A percentile compares a stretch with the other conserved stretches of the same genome.
Evolutionary conservation across 768 basidiomycete genomes (phyloP).

Genomic region (Boletus rufocinnamomeus): DNA sequence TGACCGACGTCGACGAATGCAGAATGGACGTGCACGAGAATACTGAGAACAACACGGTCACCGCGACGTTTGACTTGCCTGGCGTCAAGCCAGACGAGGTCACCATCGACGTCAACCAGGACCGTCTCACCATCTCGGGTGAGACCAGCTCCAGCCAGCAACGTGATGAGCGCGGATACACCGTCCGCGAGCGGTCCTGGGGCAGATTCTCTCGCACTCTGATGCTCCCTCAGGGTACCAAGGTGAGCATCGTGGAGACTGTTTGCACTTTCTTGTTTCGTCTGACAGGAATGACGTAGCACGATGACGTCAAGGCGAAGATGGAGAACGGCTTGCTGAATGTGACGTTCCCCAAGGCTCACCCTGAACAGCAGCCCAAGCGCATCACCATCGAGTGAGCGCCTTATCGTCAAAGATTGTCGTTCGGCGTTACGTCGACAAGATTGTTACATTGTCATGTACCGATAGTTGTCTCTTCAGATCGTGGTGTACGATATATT

Average conservation of each 20-base stretch:
- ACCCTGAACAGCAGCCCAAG: constrained; percentile 43
- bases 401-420: not conserved
- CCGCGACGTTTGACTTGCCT: constrained; percentile 60
- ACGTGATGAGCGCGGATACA: constrained; percentile 38
- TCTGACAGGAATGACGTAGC: constrained; percentile 17
- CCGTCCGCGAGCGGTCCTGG: constrained; percentile 45
- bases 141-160: constrained; percentile 40
- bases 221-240: constrained; percentile 49
- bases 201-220: constrained; percentile 53
- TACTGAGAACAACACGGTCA: constrained; percentile 46
- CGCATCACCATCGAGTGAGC: constrained; percentile 39
- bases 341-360: constrained; percentile 53
- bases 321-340: constrained; percentile 56
- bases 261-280: not conserved
- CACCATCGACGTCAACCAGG: constrained; percentile 51
- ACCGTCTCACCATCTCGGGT: constrained; percentile 52
- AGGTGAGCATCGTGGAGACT: constrained; percentile 35
- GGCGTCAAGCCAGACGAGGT: constrained; percentile 54
- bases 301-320: constrained; percentile 41
- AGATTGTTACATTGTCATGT: too few species aligned
- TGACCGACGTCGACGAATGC: not conserved
- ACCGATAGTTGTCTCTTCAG: too few species aligned
- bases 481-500: not conserved
- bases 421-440: not conserved
- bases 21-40: constrained; percentile 62